Base-by-base conservation (phyloP, 805 yeast genomes). In the Suhomyces pyralidae region DNA sequence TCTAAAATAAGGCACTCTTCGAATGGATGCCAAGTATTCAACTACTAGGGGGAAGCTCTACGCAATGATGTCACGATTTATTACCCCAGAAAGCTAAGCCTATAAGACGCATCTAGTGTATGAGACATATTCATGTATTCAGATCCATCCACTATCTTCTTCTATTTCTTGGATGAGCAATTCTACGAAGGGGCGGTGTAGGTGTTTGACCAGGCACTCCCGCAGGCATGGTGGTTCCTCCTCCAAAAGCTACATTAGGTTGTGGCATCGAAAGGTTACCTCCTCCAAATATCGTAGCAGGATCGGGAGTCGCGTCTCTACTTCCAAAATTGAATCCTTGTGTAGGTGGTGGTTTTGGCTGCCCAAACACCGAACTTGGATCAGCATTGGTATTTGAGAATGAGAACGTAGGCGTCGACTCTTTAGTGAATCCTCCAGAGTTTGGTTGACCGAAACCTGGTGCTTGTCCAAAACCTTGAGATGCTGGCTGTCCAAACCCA, bases 271-370 rank as follows among this genome's bases (percentile, higher is more conserved):
- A 46, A 17, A 43, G 24, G 3, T 40, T 40, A 10, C 53, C 60
- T 9, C 53, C 17, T 10, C 70, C 71, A 52, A 70, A 70, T 12
- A 69, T 63, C 48, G 58, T 52, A 1, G 74, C 65, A 1, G 74
- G 74, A 50, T 68, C 71, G 5, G 72, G 71, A 1, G 69, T 60
- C 1, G 66, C 58, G 43, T 66, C 68, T 38, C 59, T 62, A 40
- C 62, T 59, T 14, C 51, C 55, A 50, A 67, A 67, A 44, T 60
- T 64, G 47, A 65, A 65, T 28, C 48, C 40, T 26, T 44, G 46
- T 8, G 40, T 36, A 34, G 15, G 40, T 38, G 38, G 10, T 40
- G 28, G 46, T 32, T 24, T 49, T 14, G 17, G 50, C 32, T 25
- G 52, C 25, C 55, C 55, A 36, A 52, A 52, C 4, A 52, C 49